Evolutionary conservation across 305 asterid genomes (phyloP).

Genomic region (Fraxinus angustifolia): DNA sequence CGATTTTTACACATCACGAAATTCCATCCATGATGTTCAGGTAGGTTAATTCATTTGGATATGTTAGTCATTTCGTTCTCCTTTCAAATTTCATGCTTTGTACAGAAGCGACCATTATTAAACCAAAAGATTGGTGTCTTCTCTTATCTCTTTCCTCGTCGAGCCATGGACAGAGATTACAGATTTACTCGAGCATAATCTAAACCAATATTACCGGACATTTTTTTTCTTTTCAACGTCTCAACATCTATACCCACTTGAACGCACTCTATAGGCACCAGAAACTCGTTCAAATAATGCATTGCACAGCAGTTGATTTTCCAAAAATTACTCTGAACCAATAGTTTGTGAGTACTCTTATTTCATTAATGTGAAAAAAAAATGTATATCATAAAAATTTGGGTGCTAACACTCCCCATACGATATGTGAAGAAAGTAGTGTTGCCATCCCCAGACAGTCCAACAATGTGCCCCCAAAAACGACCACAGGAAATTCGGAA

Average conservation of each 20-base stretch:
- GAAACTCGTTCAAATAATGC: background rate
- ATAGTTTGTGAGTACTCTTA: background rate
- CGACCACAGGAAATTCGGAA: background rate
- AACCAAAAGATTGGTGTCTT: background rate
- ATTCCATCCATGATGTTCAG: background rate
- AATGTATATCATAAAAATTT: background rate
- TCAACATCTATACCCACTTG: background rate
- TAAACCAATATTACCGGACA: background rate
- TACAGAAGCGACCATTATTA: background rate
- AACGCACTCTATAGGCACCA: background rate
- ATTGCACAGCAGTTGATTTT: background rate
- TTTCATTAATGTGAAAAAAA: background rate
- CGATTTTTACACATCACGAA: background rate
- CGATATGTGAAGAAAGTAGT: background rate
- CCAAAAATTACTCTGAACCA: background rate
- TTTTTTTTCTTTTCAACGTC: background rate
- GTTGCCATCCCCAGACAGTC: background rate
- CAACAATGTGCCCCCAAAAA: background rate
- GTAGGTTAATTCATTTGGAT: background rate
- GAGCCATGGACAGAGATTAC: background rate
- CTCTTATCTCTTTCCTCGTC: background rate
- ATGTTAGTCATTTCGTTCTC: background rate
- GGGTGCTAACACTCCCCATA: background rate
- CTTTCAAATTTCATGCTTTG: background rate
- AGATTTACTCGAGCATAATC: background rate